Conservation (phyloP, 306 rosid species). For the Gillenia trifoliata region DNA sequence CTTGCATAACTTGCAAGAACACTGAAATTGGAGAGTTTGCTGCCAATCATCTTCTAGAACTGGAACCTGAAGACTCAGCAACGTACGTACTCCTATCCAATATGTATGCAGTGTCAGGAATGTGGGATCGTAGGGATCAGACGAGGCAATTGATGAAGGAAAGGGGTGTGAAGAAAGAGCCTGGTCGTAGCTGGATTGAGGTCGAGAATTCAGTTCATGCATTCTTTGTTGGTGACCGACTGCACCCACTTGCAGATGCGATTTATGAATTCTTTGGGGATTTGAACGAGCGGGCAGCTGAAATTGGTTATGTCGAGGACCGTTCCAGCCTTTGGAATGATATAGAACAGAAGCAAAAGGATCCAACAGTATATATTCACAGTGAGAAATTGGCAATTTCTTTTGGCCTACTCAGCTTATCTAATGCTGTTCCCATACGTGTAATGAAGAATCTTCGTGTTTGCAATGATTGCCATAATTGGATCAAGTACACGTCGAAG, state of each 20-base stretch:
- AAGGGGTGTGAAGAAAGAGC: constrained; percentile 80
- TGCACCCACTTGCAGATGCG: constrained; percentile 52
- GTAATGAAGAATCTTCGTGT: constrained; percentile 83
- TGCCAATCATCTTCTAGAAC: constrained; percentile 63
- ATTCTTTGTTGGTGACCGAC: constrained; percentile 73
- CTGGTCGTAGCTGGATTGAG: constrained; percentile 91
- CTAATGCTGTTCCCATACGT: constrained; percentile 43
- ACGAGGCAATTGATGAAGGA: constrained; percentile 76
- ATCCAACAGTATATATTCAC: constrained; percentile 47
- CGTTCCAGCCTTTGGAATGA: constrained; percentile 50
- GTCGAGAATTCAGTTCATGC: constrained; percentile 56
- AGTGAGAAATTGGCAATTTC: constrained; percentile 82
- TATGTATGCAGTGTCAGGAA: constrained; percentile 71
- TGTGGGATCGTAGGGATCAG: constrained; percentile 72
- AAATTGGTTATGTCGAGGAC: constrained; percentile 57
- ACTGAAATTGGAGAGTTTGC: constrained; percentile 79
- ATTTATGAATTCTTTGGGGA: constrained; percentile 52
- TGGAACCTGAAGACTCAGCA: constrained; percentile 87
- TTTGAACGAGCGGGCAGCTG: constrained; percentile 41
- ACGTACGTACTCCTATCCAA: constrained; percentile 81
- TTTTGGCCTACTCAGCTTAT: constrained; percentile 66
- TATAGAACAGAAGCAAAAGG: constrained; percentile 50
- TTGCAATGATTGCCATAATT: constrained; percentile 81
- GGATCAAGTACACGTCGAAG: constrained; percentile 72
- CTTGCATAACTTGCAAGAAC: constrained; percentile 62